Conservation (phyloP, 176 grass and related monocot genomes). For the Ensete glaucum region DNA sequence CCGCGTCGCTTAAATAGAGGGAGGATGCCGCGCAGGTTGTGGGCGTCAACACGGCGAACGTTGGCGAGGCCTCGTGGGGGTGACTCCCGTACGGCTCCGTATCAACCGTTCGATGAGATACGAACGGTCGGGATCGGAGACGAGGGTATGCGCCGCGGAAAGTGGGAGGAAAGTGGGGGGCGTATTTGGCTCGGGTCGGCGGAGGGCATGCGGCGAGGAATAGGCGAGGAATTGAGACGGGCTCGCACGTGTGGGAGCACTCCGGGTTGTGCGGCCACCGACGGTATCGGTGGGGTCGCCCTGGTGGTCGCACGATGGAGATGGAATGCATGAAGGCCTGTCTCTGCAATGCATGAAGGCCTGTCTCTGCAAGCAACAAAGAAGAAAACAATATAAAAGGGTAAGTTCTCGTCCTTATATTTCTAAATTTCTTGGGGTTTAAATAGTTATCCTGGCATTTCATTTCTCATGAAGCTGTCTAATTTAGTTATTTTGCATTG, state of each 20-base stretch:
- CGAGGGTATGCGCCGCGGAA: neutral
- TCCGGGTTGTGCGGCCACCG: neutral
- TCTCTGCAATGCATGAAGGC: neutral
- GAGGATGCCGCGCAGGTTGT: too few relatives aligned
- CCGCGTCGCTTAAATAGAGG: neutral
- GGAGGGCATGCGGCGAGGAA: neutral
- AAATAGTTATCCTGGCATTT: too few relatives aligned
- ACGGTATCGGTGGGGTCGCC: neutral
- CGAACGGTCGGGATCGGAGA: neutral
- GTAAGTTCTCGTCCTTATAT: too few relatives aligned
- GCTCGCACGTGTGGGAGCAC: neutral
- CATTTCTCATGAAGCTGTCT: too few relatives aligned
- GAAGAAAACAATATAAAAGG: too few relatives aligned
- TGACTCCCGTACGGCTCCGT: neutral
- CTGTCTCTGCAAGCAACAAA: too few relatives aligned
- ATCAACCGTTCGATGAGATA: neutral
- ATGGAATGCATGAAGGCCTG: neutral
- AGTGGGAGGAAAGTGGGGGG: neutral
- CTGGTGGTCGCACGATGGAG: neutral
- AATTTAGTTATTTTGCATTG: too few relatives aligned
- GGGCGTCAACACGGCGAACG: neutral
- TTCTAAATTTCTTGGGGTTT: too few relatives aligned
- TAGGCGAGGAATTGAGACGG: neutral
- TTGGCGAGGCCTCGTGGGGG: neutral
- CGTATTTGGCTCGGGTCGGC: too few relatives aligned